Evolutionary conservation across 2,329 filamentous ascomycete species (phyloP).

Genomic region (Penicillium sp.): DNA sequence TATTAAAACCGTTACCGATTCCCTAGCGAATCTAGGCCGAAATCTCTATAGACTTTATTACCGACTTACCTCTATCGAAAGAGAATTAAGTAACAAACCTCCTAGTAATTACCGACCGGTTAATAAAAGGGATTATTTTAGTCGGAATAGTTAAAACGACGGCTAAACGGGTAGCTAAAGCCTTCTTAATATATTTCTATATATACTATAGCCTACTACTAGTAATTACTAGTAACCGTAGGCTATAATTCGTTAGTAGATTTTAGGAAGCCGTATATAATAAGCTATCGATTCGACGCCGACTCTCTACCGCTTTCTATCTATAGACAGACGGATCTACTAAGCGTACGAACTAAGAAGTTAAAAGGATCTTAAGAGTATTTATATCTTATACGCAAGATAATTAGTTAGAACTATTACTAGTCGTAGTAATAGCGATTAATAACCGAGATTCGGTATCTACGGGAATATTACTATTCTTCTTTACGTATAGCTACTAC

Average conservation of each 20-base stretch:
- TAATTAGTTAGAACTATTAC: not conserved
- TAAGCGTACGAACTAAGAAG: not conserved
- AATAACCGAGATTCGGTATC: not conserved
- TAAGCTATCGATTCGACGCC: not conserved
- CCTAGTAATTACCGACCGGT: not conserved
- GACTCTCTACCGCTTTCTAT: not conserved
- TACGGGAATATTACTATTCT: not conserved
- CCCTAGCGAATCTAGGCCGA: constrained; percentile 1
- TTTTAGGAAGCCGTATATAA: not conserved
- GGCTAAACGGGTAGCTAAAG: not conserved
- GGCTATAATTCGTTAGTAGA: not conserved
- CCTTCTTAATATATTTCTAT: not conserved
- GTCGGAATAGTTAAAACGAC: not conserved
- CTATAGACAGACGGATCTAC: not conserved
- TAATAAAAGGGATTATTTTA: constrained; percentile 1
- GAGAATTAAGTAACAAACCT: not conserved
- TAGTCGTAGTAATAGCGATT: not conserved
- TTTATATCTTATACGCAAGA: not conserved
- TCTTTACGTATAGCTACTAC: not conserved
- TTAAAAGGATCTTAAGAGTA: not conserved
- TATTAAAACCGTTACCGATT: constrained; percentile 1
- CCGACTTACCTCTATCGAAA: not conserved
- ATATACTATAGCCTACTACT: not conserved
- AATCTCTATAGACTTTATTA: not conserved
- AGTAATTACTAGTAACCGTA: not conserved